Evolutionary conservation across 1,139 yeast genomes (phyloP), one percentile per base, ranked within the genome.

Genomic region (Lizanozyma gosingica): DNA sequence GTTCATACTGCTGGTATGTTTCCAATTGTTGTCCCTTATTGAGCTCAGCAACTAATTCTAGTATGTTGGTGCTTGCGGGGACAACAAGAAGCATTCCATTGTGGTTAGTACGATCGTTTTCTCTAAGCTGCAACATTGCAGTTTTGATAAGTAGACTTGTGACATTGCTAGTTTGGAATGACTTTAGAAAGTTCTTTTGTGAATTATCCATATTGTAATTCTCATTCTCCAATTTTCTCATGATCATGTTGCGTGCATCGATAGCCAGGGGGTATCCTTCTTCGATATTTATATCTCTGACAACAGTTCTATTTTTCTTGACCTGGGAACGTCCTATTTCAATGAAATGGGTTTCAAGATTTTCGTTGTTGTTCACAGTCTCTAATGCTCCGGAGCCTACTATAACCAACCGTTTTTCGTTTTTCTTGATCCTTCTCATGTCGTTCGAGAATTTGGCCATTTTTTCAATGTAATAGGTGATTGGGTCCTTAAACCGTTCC

Each of bases 401-500:
- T 14, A 43, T 40, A 33, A 56, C 42, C 2, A 52, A 33, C 3
- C 41, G 37, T 36, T 51, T 45, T 39, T 46, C 59, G 3, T 41
- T 42, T 15, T 48, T 51, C 34, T 54, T 45, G 16, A 49, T 41
- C 3, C 32, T 29, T 36, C 56, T 46, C 40, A 54, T 40, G 37
- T 47, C 43, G 49, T 4, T 37, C 43, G 14, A 47, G 41, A 57
- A 50, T 17, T 55, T 41, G 9, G 55, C 43, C 9, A 54, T 32
- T 34, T 52, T 50, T 36, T 57, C 59, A 14, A 56, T 50, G 18
- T 49, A 46, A n/a, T 45, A 50, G 1, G 45, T 37, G 14, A 48
- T 44, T n/a, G 47, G 44, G 35, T 56, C 56, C 9, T 40, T 43
- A 15, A 9, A 18, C 29, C 39, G 14, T 15, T 16, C 14, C 18